Base-by-base conservation (phyloP, 345 rosid species). In the Populus davidiana region DNA sequence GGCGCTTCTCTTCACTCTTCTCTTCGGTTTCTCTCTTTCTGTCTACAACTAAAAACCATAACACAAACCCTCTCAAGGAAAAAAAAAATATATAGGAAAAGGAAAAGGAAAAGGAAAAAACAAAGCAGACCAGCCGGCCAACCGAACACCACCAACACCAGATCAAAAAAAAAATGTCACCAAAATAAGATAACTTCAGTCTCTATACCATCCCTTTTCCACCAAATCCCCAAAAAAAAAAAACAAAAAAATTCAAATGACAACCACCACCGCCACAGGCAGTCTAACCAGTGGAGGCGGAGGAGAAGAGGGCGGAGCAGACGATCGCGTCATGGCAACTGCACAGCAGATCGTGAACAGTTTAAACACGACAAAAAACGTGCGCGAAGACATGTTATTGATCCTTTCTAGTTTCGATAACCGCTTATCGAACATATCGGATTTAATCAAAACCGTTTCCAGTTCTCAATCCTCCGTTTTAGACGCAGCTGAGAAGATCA, bases 321-420 rank as follows among this genome's bases (percentile, higher is more conserved):
- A 96, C 70, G 99, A 96, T 84, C 97, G 99, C 17, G 99, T 96
- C 38, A 81, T 96, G 87, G 98, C 99, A 23, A 89, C 99, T 71
- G 99, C 97, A 11, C 98, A 93, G 79, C 96, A 96, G 95, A 96
- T 96, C 91, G 89, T 96, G 67, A 91, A 92, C 76, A 92, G 97
- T 65, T 93, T 96, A 43, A 96, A 93, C 89, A 89, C 99, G 14
- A 86, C 96, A 1, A 92, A 93, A 80, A 93, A 93, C 73, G 97
- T 92, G 21, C 90, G 97, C 1, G 98, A 96, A 56, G 99, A 96
- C 83, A 93, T 96, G 99, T 86, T 96, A 5, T 82, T 92, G 35
- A 96, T 96, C 86, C 88, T 96, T 82, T 96, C 99, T 23, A 90
- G 94, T 82, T 96, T 96, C 74, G 99, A 96, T 52, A 96, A 96